Base-by-base conservation (phyloP, 2,329 filamentous ascomycete genomes). In the Arthroderma sp. region DNA sequence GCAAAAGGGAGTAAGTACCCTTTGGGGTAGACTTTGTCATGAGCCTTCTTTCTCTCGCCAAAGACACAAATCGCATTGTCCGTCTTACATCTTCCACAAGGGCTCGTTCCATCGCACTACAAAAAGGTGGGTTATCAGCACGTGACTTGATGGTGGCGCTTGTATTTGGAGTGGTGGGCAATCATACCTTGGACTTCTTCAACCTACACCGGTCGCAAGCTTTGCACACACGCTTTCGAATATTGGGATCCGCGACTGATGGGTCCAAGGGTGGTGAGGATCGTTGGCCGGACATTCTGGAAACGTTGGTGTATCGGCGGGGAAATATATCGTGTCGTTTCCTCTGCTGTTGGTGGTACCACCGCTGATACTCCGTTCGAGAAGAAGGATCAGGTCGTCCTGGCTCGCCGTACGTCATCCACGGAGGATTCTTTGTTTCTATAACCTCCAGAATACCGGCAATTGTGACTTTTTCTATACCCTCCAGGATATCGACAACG, bases 1-100 rank as follows among this genome's bases (percentile, higher is more conserved):
- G 38, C 6, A 40, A 47, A 46, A 31, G 36, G 36, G 32, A 6
- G 39, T 63, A 38, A 27, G 6, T 61, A 80, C 72, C 77, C 77
- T 64, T 80, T 81, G n/a, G 77, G 77, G 58, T 80, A 80, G 39
- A 79, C 72, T 60, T 80, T 80, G 61, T 81, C 77, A 53, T 79
- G 75, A 5, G 73, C 72, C 66, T 79, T 80, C 59, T 80, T 81
- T 45, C 77, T 66, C 56, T 80, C 76, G 30, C 77, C 77, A 60
- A 79, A 81, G 4, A 78, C 72, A 53, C 77, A 81, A 49, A 79
- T 77, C 36, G 74, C 72, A 57, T 80, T 79, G 59, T 81, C 77
- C 48, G 73, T 69, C 56, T 74, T 74, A 61, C 77, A 81, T 48
- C 77, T 66, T 52, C 70, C 70, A 63, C 77, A 81, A 11, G 77